Evolutionary conservation across 1,284 basidiomycete genomes (phyloP), one percentile per base, ranked within the genome.

Genomic region (Ceratobasidium sp.): DNA sequence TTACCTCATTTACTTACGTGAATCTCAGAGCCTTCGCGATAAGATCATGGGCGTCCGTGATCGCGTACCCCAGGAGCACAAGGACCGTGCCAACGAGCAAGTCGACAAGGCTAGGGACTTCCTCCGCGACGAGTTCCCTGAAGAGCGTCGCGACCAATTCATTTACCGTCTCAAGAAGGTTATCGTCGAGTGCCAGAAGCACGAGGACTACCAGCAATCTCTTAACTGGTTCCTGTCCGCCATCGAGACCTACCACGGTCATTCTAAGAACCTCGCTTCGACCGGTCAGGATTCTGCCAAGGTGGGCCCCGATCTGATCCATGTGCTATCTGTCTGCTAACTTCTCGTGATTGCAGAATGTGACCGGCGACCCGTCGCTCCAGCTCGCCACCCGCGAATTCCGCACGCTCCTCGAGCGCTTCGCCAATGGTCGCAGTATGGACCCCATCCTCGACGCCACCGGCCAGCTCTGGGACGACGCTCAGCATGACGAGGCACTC

Each of bases 131-230:
- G 93, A 97, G 60, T 96, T 97, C 89, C 95, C 95, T 10, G 88
- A 94, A 83, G 95, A 96, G 86, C 88, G 95, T 42, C 89, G 95
- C 26, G 93, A 97, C 77, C 93, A 92, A 82, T 95, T 93, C 85
- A 91, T 95, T 82, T 95, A 90, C 86, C 89, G 94, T 13, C 88
- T 89, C 42, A 95, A 95, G 88, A 95, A 94, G 89, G 94, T 96
- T 55, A 90, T 98, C 80, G 89, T 97, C 79, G 97, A 98, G 86
- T 96, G 95, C 86, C 97, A 98, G 87, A 92, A 93, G 84, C 95
- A 97, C 86, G 90, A 92, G 79, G 94, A 97, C 83, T 98, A 98
- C 86, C 94, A 97, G 82, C 92, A 91, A 76, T 91, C 93, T 51
- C 90, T 97, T 81, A 86, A 86, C 23, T 97, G 95, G 94, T 87